A percentile compares a stretch with the other conserved stretches of the same genome.
phyloP scores from a whole-genome alignment of 1,139 yeast species.

The Debaryomycetaceae sp. region DNA sequence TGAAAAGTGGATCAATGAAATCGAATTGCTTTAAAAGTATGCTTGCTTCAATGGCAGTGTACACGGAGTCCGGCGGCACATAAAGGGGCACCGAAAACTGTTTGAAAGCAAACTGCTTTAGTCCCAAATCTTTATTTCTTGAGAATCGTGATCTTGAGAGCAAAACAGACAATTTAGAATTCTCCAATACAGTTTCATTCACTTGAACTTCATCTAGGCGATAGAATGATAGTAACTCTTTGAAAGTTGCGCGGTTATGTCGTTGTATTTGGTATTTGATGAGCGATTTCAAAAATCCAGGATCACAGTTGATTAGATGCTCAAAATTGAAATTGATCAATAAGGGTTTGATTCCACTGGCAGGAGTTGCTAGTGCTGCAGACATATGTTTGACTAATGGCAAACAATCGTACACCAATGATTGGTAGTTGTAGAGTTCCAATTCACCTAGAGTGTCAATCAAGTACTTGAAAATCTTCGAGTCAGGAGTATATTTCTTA shows the following conservation, averaged over 20 bases:
- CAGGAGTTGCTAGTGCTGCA: conserved; percentile 16
- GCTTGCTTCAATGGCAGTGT: conserved; percentile 29
- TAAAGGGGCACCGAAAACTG: conserved; percentile 13
- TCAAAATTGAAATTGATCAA: conserved; percentile 17
- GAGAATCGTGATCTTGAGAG: conserved; percentile 30
- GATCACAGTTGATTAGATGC: conserved; percentile 21
- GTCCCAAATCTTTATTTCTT: conserved; percentile 8
- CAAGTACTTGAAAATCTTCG: conserved; percentile 20
- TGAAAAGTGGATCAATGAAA: conserved; percentile 32
- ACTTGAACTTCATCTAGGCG: conserved; percentile 26
- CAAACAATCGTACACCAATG: conserved; percentile 23
- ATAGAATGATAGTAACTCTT: conserved; percentile 24
- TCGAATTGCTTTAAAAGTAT: conserved; percentile 23
- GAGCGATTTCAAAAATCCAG: conserved; percentile 25
- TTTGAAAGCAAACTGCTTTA: conserved; percentile 9
- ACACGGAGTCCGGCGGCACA: conserved; percentile 16
- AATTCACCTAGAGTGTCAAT: conserved; percentile 22
- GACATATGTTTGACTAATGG: conserved; percentile 20
- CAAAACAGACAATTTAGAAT: conserved; percentile 17
- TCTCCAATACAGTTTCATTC: conserved; percentile 20
- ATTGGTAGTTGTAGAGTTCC: conserved; percentile 23
- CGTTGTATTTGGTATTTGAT: conserved; percentile 23
- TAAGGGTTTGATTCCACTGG: conserved; percentile 8
- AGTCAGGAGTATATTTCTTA: conserved; percentile 21
- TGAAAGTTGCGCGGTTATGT: conserved; percentile 17